A percentile compares a stretch with the other conserved stretches of the same genome.
phyloP scores from a whole-genome alignment of 2,329 filamentous ascomycete genomes.

The Cladophialophora immunda region DNA sequence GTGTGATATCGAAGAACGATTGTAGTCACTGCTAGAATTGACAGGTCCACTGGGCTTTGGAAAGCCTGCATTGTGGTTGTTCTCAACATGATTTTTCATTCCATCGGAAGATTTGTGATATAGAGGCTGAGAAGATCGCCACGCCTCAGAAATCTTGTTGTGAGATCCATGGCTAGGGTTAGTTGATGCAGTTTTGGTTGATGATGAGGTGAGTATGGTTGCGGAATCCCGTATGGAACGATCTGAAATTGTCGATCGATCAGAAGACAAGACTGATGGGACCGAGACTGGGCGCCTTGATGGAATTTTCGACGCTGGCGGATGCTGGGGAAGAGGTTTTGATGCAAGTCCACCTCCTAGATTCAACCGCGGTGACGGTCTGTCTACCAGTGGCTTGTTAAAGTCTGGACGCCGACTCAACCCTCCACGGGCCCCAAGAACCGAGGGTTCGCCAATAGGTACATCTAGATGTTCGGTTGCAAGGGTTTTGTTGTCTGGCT shows the following conservation, averaged over 20 bases:
- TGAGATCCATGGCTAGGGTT: conserved; percentile 8
- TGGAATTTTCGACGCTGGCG: conserved; percentile 11
- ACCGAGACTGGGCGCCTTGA: conserved; percentile 24
- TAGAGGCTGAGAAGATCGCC: not conserved
- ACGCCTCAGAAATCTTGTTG: not conserved
- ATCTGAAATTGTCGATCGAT: conserved; percentile 35
- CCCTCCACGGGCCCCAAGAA: conserved; percentile 28
- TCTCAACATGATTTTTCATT: not conserved
- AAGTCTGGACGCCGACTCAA: conserved; percentile 20
- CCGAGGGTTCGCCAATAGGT: conserved; percentile 62
- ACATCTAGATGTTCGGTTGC: conserved; percentile 64
- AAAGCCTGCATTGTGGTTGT: not conserved
- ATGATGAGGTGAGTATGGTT: conserved; percentile 19
- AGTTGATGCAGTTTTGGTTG: conserved; percentile 17
- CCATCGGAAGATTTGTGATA: not conserved
- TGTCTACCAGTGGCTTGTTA: conserved; percentile 21
- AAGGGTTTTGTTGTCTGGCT: not conserved
- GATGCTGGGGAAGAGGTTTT: conserved; percentile 29
- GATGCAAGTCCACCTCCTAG: conserved; percentile 39
- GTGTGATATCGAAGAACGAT: not conserved
- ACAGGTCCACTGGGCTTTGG: conserved; percentile 1
- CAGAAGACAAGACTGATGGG: conserved; percentile 30
- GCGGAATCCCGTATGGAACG: conserved; percentile 23
- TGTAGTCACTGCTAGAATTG: not conserved
- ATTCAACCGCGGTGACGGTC: conserved; percentile 33